Evolutionary conservation across 768 basidiomycete species (phyloP).

Genomic region (Tylopilus sp.): DNA sequence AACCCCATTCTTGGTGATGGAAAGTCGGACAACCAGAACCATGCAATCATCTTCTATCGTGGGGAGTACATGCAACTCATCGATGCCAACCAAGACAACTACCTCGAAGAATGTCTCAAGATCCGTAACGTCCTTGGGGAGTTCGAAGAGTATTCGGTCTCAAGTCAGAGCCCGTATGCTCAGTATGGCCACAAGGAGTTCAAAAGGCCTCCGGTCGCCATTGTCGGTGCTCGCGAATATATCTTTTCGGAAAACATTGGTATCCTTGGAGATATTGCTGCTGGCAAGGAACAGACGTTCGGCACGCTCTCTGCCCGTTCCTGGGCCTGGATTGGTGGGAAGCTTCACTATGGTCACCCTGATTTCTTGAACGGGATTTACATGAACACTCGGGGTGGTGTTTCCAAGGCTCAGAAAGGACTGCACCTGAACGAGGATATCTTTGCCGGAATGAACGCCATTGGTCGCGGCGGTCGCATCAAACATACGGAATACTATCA

Average conservation of each 20-base stretch:
- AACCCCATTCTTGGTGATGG: conserved; percentile 99
- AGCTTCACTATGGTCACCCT: conserved; percentile 98
- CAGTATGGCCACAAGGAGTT: conserved; percentile 89
- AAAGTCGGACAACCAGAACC: conserved; percentile 99
- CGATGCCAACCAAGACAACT: conserved; percentile 99
- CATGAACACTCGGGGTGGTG: conserved; percentile 98
- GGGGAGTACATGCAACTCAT: conserved; percentile 99
- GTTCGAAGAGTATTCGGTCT: conserved; percentile 89
- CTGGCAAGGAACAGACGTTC: conserved; percentile 99
- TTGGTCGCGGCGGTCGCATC: conserved; percentile 94
- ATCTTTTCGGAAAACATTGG: conserved; percentile 99
- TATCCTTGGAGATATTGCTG: conserved; percentile 96
- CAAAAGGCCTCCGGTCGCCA: conserved; percentile 86
- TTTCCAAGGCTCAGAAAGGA: conserved; percentile 99
- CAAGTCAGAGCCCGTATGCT: conserved; percentile 87
- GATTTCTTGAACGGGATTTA: conserved; percentile 98
- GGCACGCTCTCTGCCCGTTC: conserved; percentile 95
- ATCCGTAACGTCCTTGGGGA: conserved; percentile 97
- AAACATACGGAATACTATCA: conserved; percentile 99
- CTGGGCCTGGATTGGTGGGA: conserved; percentile 97
- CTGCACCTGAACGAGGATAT: conserved; percentile 99
- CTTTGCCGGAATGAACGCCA: conserved; percentile 98
- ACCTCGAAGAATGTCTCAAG: conserved; percentile 98
- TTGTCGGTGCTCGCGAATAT: conserved; percentile 98
- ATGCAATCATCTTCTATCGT: conserved; percentile 98